phyloP scores from a whole-genome alignment of 768 basidiomycete species.

The Pleurotus cornucopiae region DNA sequence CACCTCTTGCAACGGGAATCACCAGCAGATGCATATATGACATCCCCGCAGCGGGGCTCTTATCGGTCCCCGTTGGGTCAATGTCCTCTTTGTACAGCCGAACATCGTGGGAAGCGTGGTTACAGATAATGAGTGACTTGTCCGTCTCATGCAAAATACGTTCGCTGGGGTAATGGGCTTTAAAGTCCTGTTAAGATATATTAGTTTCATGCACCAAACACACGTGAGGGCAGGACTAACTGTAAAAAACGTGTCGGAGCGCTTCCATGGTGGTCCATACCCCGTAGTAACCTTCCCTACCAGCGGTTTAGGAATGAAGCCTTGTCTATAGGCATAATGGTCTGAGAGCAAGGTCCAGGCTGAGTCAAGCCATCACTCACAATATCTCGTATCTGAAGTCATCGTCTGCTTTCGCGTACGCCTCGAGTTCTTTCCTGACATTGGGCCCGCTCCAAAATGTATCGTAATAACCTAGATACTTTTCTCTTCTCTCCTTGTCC shows the following conservation, averaged over 20 bases:
- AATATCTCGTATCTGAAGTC: neutral
- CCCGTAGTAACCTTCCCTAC: neutral
- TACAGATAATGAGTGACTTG: slow-evolving; percentile 11
- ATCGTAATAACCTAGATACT: neutral
- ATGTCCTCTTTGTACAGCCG: slow-evolving; percentile 6
- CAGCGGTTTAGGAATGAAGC: neutral
- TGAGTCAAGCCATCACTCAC: neutral
- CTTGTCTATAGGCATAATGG: no score
- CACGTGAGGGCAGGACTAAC: neutral
- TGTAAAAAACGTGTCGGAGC: neutral
- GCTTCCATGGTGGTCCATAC: neutral
- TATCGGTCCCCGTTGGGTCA: slow-evolving; percentile 9
- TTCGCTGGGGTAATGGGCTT: neutral
- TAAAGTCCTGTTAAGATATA: neutral
- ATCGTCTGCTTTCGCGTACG: neutral
- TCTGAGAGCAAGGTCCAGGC: no score
- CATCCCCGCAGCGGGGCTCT: slow-evolving; percentile 9
- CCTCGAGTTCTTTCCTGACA: neutral
- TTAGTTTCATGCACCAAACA: no score
- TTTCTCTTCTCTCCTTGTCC: no score
- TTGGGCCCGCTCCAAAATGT: neutral
- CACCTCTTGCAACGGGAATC: slow-evolving; percentile 11
- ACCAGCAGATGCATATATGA: slow-evolving; percentile 13
- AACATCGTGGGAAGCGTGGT: slow-evolving; percentile 10
- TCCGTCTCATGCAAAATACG: neutral